Conservation (phyloP, 2,329 filamentous ascomycete species). For the Beauveria sp. region DNA sequence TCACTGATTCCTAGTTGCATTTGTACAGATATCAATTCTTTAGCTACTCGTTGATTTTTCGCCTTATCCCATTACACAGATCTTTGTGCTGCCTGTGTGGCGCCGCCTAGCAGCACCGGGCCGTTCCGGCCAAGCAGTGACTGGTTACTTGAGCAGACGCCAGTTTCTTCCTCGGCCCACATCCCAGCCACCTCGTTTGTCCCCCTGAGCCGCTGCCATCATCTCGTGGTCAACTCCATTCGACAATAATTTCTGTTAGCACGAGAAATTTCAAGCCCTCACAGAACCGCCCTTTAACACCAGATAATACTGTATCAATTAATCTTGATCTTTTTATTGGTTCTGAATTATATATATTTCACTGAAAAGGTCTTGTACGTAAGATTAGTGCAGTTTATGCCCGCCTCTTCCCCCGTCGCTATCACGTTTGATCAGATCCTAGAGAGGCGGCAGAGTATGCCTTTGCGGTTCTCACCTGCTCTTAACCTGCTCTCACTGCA, state of each 20-base stretch:
- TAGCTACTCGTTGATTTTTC: too few species aligned
- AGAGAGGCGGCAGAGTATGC: neutral
- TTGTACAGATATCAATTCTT: too few species aligned
- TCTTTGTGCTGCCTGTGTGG: neutral
- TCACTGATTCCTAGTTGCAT: neutral
- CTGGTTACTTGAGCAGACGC: neutral
- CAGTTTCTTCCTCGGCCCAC: neutral
- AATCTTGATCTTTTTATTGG: too few species aligned
- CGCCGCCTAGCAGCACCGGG: neutral
- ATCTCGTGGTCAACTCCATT: slow-evolving; percentile 21
- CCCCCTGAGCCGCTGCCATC: slow-evolving; percentile 14
- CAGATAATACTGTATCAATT: too few species aligned
- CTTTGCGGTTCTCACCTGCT: neutral
- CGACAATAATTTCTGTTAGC: slow-evolving; percentile 26
- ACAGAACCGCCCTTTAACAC: too few species aligned
- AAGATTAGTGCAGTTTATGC: too few species aligned
- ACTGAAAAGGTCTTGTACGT: too few species aligned
- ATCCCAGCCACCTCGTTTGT: slow-evolving; percentile 21
- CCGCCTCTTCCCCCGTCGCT: too few species aligned
- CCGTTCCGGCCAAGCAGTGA: neutral
- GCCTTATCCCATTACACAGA: neutral
- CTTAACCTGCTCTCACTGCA: neutral
- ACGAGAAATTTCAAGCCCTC: neutral
- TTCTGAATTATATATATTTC: too few species aligned
- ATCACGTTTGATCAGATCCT: neutral